These are phyloP conservation scores for Salvia hispanica DNA, from an alignment of 257 asterid species.

Conservation along the genomic window DNA sequence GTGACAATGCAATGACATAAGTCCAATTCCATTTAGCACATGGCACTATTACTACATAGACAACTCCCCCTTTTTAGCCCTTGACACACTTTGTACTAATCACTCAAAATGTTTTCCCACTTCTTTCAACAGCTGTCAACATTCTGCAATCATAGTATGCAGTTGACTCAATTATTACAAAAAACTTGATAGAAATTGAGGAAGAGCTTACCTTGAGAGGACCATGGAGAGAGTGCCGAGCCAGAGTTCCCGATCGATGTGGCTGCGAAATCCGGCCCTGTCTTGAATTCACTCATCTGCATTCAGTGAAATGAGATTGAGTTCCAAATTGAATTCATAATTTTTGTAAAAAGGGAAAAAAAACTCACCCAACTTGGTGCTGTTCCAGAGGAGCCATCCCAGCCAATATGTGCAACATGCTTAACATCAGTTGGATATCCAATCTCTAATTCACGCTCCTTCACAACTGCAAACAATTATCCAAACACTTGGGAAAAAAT, in stretches of 20 bases:
- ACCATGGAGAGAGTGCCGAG: conserved; percentile 85
- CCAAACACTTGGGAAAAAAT: not conserved
- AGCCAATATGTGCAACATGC: conserved; percentile 91
- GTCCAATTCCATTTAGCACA: conserved; percentile 47
- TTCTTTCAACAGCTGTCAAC: conserved; percentile 15
- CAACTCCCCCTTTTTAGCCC: conserved; percentile 26
- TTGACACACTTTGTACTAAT: conserved; percentile 8
- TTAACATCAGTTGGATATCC: conserved; percentile 86
- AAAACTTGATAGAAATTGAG: conserved; percentile 8
- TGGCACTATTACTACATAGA: conserved; percentile 22
- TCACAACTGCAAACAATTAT: conserved; percentile 51
- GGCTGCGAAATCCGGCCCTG: conserved; percentile 74
- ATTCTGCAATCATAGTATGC: conserved; percentile 20
- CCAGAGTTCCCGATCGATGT: conserved; percentile 55
- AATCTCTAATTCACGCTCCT: conserved; percentile 83
- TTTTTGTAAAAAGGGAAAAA: no score
- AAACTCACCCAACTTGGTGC: conserved; percentile 87
- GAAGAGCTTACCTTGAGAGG: conserved; percentile 71
- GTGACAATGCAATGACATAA: conserved; percentile 34
- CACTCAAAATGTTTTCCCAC: not conserved
- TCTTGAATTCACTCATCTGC: conserved; percentile 72
- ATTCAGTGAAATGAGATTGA: not conserved
- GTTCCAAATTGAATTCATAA: not conserved
- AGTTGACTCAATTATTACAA: not conserved
- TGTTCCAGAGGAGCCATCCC: conserved; percentile 76